Base-by-base conservation (phyloP, 306 rosid genomes). In the Quercus berberidifolia region DNA sequence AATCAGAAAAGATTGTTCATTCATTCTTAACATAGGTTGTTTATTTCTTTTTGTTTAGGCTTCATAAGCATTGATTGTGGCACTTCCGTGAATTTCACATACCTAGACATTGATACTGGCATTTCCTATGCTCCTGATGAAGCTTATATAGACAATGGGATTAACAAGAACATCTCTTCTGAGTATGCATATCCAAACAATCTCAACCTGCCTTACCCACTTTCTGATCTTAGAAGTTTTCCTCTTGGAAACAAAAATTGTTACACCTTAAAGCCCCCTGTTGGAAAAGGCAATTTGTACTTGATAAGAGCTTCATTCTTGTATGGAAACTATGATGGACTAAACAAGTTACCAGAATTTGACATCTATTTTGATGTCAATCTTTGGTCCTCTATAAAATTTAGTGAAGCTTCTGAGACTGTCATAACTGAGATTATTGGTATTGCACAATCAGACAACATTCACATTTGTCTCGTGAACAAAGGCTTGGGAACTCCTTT, bases 11-110 rank as follows among this genome's bases (percentile, higher is more conserved):
- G 17, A 12, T 12, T 49, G 46, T 8, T 41, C 46, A 3, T 49
- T 49, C 54, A 12, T 49, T 49, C 5, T 49, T 49, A 49, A 49
- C 15, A 13, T 49, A 49, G 13, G 5, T 49, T 10, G 54, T 49
- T 49, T 49, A 49, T 49, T 49, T 28, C 18, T 21, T 67, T 80
- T 58, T 83, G 46, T 69, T 79, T 55, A 90, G 92, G 89, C n/a
- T 92, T 85, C 82, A 67, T 90, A 77, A 92, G 92, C 86, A 88
- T 92, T 21, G 97, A 92, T 64, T 92, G 92, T 79, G 97, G 97
- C 7, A 38, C 78, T 75, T 75, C 86, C 4, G 11, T 20, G 57
- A 83, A 82, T 81, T 41, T 28, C n/a, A 31, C 75, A 58, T 92
- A 90, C 80, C 73, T 82, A 74, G 94, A 92, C 71, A 31, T 67